Base-by-base conservation (phyloP, 352 stramenopile species). In the Globisporangium paroecandrum region DNA sequence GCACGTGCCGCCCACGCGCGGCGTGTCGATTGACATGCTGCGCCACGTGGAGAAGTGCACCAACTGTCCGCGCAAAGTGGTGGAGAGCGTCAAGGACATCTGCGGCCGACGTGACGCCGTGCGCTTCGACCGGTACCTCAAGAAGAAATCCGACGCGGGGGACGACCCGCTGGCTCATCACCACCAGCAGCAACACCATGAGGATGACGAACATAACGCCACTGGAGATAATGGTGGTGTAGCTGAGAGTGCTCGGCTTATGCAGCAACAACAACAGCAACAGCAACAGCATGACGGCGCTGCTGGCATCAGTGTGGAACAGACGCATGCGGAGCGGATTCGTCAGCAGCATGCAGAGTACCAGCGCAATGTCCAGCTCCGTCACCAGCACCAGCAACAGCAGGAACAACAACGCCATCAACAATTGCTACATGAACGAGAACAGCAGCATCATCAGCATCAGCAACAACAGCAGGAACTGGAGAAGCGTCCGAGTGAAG, bases 11-110 rank as follows among this genome's bases (percentile, higher is more conserved):
- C 73, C 87, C 54, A 95, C 81, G n/a, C 85, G 85, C 43, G 85
- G 87, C 20, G 87, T 95, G 15, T 93, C 85, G 3, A 75, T 73
- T 57, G 87, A 95, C 69, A 93, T 95, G 85, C 75, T 95, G 64
- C 83, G 85, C 7, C 87, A 95, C 62, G 60, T 95, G 25, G 80
- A 95, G 57, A 83, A 82, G 63, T 95, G 87, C 58, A 66, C 73
- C 7, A 84, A 87, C 65, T 93, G 83, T 54, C 85, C 87, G n/a
- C 70, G 76, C 25, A 80, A 82, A 55, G 73, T 93, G 12, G 72
- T 93, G 18, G 81, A 87, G 20, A 69, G 77, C 43, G 54, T 95
- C n/a, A 83, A 79, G 60, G 81, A 88, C 46, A 72, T 88, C 25
- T 91, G 79, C 29, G 73, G 71, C 18, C 76, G 70, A 0, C 80